phyloP scores from a whole-genome alignment of 1,139 yeast genomes.

The Magnusiomyces paraingens region DNA sequence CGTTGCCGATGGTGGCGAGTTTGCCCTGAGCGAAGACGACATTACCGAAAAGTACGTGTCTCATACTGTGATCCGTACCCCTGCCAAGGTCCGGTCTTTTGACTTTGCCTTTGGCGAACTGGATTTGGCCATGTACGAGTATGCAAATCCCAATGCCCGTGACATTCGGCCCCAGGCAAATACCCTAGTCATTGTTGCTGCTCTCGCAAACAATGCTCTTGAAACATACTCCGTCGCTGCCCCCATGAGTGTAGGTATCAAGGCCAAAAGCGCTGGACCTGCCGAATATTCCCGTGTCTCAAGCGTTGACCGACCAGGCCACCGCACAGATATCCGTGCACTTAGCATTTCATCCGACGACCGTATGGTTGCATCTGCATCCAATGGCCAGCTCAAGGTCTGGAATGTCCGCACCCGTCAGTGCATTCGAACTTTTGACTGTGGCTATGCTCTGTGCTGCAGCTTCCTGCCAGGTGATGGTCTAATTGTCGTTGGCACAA shows the following conservation, averaged over 20 bases:
- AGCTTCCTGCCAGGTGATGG: slow-evolving; percentile 89
- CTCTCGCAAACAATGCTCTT: slow-evolving; percentile 61
- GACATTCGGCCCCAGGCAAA: slow-evolving; percentile 3
- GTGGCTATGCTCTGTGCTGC: slow-evolving; percentile 81
- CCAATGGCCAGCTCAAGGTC: slow-evolving; percentile 80
- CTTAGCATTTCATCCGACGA: slow-evolving; percentile 77
- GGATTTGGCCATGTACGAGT: slow-evolving; percentile 27
- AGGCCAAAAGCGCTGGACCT: slow-evolving; percentile 36
- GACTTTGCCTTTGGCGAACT: slow-evolving; percentile 28
- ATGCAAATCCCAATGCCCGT: slow-evolving; percentile 12
- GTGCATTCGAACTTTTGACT: slow-evolving; percentile 79
- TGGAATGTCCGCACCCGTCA: slow-evolving; percentile 75
- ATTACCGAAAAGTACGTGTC: slow-evolving; percentile 29
- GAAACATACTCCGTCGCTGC: slow-evolving; percentile 57
- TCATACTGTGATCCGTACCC: slow-evolving; percentile 29
- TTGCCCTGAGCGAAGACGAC: slow-evolving; percentile 35
- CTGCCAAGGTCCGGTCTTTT: slow-evolving; percentile 31
- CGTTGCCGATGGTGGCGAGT: slow-evolving; percentile 50
- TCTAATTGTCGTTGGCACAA: slow-evolving; percentile 82
- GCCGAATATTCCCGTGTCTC: slow-evolving; percentile 48
- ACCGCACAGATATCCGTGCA: slow-evolving; percentile 81
- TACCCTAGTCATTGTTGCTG: slow-evolving; percentile 10
- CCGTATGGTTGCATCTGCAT: slow-evolving; percentile 77
- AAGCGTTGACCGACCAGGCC: slow-evolving; percentile 72
- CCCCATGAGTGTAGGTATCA: slow-evolving; percentile 35